Percentiles rank a stretch among this genome's conserved stretches.
Evolutionary conservation across 805 yeast species (phyloP).

Genomic region (Priceomyces medius): DNA sequence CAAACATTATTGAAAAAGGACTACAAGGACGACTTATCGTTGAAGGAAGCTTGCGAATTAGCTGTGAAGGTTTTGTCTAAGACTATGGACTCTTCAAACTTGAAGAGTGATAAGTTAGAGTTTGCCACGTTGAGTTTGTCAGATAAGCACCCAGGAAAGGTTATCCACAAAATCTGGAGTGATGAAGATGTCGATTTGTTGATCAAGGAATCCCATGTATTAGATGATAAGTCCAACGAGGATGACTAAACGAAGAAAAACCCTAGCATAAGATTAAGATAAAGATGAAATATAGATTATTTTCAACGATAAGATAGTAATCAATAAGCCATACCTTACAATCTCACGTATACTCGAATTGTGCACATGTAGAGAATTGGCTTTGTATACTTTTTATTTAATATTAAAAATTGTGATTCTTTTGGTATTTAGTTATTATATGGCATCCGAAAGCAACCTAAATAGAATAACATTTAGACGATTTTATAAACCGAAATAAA

Average conservation of each 20-base stretch:
- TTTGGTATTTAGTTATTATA: too few species aligned
- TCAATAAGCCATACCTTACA: constrained; percentile 5
- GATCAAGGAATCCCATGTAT: constrained; percentile 70
- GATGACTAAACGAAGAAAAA: constrained; percentile 25
- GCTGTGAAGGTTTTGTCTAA: constrained; percentile 90
- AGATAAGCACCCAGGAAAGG: constrained; percentile 47
- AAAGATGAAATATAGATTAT: constrained; percentile 2
- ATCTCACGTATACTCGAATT: too few species aligned
- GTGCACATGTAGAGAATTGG: too few species aligned
- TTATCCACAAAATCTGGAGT: constrained; percentile 72
- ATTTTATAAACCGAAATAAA: too few species aligned
- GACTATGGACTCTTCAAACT: constrained; percentile 85
- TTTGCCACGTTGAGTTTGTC: constrained; percentile 72
- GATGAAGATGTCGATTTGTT: constrained; percentile 74
- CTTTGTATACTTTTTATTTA: too few species aligned
- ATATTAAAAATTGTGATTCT: too few species aligned
- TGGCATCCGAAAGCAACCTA: too few species aligned
- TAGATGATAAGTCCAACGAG: constrained; percentile 37
- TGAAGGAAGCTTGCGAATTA: constrained; percentile 77
- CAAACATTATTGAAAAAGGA: constrained; percentile 95
- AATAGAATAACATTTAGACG: too few species aligned
- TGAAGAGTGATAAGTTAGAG: constrained; percentile 89
- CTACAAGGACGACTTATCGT: constrained; percentile 74
- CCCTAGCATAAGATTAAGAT: constrained; percentile 24
- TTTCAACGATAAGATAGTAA: constrained; percentile 5